These are phyloP conservation scores for Phytophthora ramorum DNA, from an alignment of 352 stramenopile species.

Conservation along the genomic window DNA sequence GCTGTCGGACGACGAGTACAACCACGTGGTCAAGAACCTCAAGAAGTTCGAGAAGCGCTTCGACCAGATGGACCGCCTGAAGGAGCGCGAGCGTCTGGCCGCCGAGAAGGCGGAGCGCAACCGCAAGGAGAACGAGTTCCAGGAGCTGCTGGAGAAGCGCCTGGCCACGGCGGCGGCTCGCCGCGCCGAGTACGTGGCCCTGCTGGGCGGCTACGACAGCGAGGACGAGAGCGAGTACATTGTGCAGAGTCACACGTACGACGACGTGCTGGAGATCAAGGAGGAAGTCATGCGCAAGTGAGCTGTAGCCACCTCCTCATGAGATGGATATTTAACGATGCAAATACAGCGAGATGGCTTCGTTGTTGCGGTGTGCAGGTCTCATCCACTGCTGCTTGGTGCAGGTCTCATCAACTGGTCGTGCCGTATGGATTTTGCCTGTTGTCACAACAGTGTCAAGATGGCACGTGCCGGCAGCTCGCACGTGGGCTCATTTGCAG, in stretches of 20 bases:
- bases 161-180: slow-evolving; percentile 27
- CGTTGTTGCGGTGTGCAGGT: background rate
- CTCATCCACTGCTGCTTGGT: background rate
- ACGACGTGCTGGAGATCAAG: slow-evolving; percentile 71
- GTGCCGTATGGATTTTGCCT: slow-evolving; percentile 1
- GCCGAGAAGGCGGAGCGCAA: slow-evolving; percentile 76
- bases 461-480: background rate
- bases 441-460: slow-evolving; percentile 12
- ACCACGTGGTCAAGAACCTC: slow-evolving; percentile 96
- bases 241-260: slow-evolving; percentile 75
- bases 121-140: slow-evolving; percentile 73
- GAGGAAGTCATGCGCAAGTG: slow-evolving; percentile 84
- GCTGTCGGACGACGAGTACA: slow-evolving; percentile 93
- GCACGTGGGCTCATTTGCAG: background rate
- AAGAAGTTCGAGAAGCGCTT: slow-evolving; percentile 96
- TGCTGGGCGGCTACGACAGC: slow-evolving; percentile 82
- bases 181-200: slow-evolving; percentile 70
- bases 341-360: background rate
- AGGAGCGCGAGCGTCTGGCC: slow-evolving; percentile 79
- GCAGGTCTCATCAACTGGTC: no score
- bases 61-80: slow-evolving; percentile 87
- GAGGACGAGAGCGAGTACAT: slow-evolving; percentile 89
- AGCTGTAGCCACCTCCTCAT: slow-evolving; percentile 7
- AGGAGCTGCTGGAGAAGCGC: slow-evolving; percentile 66
- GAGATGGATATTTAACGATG: slow-evolving; percentile 41